Evolutionary conservation across 768 basidiomycete genomes (phyloP), one percentile per base, ranked within the genome.

Genomic region (Basidioascus undulatus): DNA sequence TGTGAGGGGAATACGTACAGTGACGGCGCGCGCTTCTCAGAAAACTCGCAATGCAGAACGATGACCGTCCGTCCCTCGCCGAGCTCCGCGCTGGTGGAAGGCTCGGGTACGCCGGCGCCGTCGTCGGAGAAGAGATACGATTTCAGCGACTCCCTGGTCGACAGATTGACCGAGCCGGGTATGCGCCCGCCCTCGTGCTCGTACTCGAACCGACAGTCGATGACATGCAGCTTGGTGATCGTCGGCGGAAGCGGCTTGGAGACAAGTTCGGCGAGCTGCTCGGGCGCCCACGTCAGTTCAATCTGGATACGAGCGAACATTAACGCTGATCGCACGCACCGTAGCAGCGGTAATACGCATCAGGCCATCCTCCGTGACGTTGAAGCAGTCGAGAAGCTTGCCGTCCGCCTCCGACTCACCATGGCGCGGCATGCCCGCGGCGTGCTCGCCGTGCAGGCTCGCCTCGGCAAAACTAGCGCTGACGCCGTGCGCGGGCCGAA

Each of bases 1-100:
- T n/a, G n/a, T 33, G 19, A 32, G 32, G 41, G 42, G 15, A 39
- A n/a, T 24, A 67, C 72, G 61, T 56, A 87, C 87, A 89, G 83
- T 8, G 89, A 89, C 2, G 92, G 92, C 1, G 86, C 92, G 32
- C 92, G 68, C 60, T 92, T 92, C 15, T 70, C 76, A 48, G 81
- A 86, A 55, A 94, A 94, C 60, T 98, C 92, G 63, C 92, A 98
- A 55, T 98, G 92, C 66, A 98, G 96, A 35, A 98, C 68, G 32
- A 96, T 60, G 25, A 96, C 62, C 1, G 77, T 84, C 62, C 87
- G 87, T 59, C 52, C 41, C 12, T 54, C 47, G 10, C 51, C 50
- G 31, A 37, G 43, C 35, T 43, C 18, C 20, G 38, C 20, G 33
- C 21, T 4, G 44, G 43, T 32, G 19, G n/a, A n/a, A n/a, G n/a